Conservation (phyloP, 2,329 filamentous ascomycete genomes). For the Penicillium brasilianum region DNA sequence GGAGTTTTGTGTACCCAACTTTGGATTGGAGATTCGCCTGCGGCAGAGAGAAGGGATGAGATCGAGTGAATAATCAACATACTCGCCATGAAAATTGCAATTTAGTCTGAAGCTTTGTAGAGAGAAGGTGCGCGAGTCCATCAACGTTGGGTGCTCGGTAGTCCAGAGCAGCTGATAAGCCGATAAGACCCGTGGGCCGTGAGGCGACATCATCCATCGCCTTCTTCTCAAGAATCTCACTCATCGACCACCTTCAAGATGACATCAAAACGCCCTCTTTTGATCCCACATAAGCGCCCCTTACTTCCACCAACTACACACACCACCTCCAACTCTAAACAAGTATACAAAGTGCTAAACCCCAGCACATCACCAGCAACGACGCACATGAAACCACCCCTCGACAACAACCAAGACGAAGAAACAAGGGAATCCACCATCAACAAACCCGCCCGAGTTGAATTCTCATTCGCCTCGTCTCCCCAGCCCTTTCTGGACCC, state of each 20-base stretch:
- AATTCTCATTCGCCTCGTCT: slow-evolving; percentile 40
- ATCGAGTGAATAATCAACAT: not conserved
- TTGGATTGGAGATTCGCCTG: slow-evolving; percentile 34
- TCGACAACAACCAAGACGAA: slow-evolving; percentile 2
- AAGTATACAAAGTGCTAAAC: slow-evolving; percentile 26
- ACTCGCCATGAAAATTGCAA: no score
- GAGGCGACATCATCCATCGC: not conserved
- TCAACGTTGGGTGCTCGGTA: no score
- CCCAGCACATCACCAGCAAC: slow-evolving; percentile 31
- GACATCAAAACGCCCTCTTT: slow-evolving; percentile 22
- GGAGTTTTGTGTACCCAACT: slow-evolving; percentile 33
- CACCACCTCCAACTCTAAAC: slow-evolving; percentile 3
- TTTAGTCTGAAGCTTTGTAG: not conserved
- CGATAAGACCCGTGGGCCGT: not conserved
- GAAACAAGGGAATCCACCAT: not conserved
- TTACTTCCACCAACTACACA: slow-evolving; percentile 24
- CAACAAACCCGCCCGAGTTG: slow-evolving; percentile 23
- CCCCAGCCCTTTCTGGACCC: slow-evolving; percentile 49
- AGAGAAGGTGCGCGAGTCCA: not conserved
- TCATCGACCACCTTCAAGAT: slow-evolving; percentile 3
- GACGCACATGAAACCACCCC: slow-evolving; percentile 22
- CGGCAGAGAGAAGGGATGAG: not conserved
- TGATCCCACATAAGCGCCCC: slow-evolving; percentile 37
- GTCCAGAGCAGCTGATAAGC: not conserved
- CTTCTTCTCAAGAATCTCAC: not conserved